Evolutionary conservation across 305 asterid genomes (phyloP).

Genomic region (Fraxinus paxiana): DNA sequence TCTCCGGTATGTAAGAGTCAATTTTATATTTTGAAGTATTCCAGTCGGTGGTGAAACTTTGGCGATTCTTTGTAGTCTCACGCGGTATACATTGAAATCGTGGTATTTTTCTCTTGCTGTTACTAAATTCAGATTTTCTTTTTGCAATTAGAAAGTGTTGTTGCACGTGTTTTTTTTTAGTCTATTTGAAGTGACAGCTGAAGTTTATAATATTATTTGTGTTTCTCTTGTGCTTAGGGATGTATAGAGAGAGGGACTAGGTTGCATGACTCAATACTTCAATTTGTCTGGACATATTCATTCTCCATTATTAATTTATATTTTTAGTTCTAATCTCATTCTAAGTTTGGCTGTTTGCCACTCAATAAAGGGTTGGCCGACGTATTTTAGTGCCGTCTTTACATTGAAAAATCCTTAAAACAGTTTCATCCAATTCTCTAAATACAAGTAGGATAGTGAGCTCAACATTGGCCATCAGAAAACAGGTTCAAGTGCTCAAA

Average conservation of each 20-base stretch:
- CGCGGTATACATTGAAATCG: background rate
- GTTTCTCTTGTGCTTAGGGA: slow-evolving; percentile 19
- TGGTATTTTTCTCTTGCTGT: background rate
- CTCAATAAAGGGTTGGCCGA: slow-evolving; percentile 19
- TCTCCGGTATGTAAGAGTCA: background rate
- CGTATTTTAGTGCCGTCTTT: slow-evolving; percentile 7
- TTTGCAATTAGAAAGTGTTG: background rate
- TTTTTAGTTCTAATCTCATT: slow-evolving; percentile 8
- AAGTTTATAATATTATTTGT: slow-evolving; percentile 12
- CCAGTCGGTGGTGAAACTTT: background rate
- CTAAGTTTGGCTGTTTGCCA: slow-evolving; percentile 32
- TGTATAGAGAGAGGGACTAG: slow-evolving; percentile 12
- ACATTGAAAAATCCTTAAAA: background rate
- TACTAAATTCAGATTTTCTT: background rate
- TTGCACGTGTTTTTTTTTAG: background rate
- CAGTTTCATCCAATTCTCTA: slow-evolving; percentile 18
- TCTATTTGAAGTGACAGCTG: background rate
- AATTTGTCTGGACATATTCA: slow-evolving; percentile 19
- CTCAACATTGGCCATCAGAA: background rate
- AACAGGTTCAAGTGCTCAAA: slow-evolving; percentile 14
- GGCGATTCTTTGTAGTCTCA: background rate
- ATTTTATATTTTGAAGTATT: background rate
- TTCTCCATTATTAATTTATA: slow-evolving; percentile 18
- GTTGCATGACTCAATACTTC: slow-evolving; percentile 29
- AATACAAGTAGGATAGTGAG: background rate